Conservation (phyloP, 202 grass and related monocot genomes). For the Carex sylvatica region DNA sequence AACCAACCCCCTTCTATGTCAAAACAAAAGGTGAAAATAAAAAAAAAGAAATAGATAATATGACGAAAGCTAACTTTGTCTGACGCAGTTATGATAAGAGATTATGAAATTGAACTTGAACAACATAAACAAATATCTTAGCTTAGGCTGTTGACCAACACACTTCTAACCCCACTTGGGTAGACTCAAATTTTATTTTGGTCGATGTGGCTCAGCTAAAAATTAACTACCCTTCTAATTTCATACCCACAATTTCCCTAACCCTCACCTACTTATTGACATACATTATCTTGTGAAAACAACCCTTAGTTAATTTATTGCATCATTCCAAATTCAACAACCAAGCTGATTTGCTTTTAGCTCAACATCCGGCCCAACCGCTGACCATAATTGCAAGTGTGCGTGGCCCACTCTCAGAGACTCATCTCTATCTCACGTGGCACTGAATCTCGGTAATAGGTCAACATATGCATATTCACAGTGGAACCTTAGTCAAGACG, state of each 20-base stretch:
- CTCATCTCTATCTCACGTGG: slow-evolving; percentile 6
- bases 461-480: not conserved
- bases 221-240: slow-evolving; percentile 2
- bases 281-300: not conserved
- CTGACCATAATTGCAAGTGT: not conserved
- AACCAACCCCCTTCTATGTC: not conserved
- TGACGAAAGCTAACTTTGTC: not conserved
- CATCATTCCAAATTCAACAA: slow-evolving; percentile 5
- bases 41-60: not conserved
- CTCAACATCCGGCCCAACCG: slow-evolving; percentile 23
- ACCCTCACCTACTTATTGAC: slow-evolving; percentile 28
- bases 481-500: slow-evolving; percentile 11
- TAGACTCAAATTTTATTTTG: not conserved
- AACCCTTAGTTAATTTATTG: not conserved
- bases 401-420: slow-evolving; percentile 6
- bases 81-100: not conserved
- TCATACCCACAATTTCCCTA: slow-evolving; percentile 13
- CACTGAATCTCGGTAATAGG: not conserved
- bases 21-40: not conserved
- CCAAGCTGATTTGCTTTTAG: slow-evolving; percentile 5
- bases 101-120: not conserved
- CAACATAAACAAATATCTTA: not conserved
- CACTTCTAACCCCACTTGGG: slow-evolving; percentile 10
- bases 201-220: slow-evolving; percentile 30
- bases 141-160: slow-evolving; percentile 19